Evolutionary conservation across 75 land plant species (phyloP).

Genomic region (Sequoia sempervirens): DNA sequence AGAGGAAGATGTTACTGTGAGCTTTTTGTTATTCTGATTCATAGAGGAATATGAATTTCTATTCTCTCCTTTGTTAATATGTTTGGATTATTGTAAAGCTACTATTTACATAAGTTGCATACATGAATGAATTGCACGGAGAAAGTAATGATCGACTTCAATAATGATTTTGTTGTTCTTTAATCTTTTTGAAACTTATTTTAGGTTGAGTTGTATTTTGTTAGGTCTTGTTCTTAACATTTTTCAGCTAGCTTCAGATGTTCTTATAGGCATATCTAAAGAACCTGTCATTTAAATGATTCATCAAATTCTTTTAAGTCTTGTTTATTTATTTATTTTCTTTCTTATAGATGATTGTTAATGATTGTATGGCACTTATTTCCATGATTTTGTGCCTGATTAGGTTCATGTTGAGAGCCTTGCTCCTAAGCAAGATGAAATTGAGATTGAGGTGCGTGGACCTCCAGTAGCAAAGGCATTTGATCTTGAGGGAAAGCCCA

Average conservation of each 20-base stretch:
- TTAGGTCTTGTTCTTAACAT: not conserved
- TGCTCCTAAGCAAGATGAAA: slow-evolving; percentile 51
- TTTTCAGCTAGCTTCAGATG: not conserved
- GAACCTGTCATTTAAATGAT: not conserved
- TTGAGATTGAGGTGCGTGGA: slow-evolving; percentile 78
- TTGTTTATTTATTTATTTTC: not conserved
- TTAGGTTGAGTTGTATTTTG: not conserved
- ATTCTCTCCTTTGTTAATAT: not conserved
- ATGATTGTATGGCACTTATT: not conserved
- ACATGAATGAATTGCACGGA: not conserved
- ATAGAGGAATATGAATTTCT: not conserved
- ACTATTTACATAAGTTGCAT: not conserved
- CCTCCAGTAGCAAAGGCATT: slow-evolving; percentile 81
- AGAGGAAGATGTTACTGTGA: not conserved
- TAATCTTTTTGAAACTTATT: not conserved
- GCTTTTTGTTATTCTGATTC: not conserved
- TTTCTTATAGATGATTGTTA: not conserved
- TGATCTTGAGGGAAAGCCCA: slow-evolving; percentile 65
- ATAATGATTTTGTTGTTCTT: not conserved
- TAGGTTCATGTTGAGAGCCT: slow-evolving; percentile 69
- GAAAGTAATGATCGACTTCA: not conserved
- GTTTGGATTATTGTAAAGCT: not conserved
- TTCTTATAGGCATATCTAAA: not conserved
- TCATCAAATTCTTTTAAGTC: not conserved
- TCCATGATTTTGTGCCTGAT: not conserved